Evolutionary conservation across 805 yeast species (phyloP), one percentile per base, ranked within the genome.

Genomic region (Saccharomyces kudriavzevii): DNA sequence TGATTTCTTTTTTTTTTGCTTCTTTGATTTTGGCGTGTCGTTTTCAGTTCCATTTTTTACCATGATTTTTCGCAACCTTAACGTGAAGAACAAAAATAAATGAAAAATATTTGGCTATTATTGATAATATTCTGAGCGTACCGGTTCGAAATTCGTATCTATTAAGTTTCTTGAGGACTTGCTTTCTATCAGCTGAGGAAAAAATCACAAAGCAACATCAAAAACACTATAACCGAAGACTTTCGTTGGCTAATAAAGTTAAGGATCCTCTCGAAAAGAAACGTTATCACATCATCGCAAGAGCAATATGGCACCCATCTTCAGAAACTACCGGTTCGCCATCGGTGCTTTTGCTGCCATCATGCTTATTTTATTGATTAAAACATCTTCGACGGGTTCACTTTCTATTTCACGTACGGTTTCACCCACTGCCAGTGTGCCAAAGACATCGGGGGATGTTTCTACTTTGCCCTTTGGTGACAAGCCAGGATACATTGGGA

Each of bases 321-420:
- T 63, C 35, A 67, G 69, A 50, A 80, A 79, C 66, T 70, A 77
- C 60, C 81, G 87, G 55, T 75, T 79, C 56, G 58, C 79, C 14
- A 65, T 81, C 11, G 79, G 79, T 11, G 78, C 83, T 1, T 59
- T 81, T 46, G 78, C 79, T 25, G 67, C 82, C 29, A 67, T 83
- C 49, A 73, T 76, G 60, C 66, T 84, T 51, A 71, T 82, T 24
- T 69, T 77, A 40, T 74, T 82, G 59, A 70, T 83, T 51, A 74
- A 77, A 50, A 66, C 78, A 2, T 73, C 83, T 1, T 74, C 77
- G 1, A 49, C 53, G 4, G 52, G 53, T 40, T 35, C 58, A 13
- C 52, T 47, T 10, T 31, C 54, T 43, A 55, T 59, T 45, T 55
- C 58, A 8, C 56, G 60, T 50, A 54, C 57, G 17, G 59, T 55